Evolutionary conservation across 176 grass and related monocot genomes (phyloP).

Genomic region (Cocos nucifera): DNA sequence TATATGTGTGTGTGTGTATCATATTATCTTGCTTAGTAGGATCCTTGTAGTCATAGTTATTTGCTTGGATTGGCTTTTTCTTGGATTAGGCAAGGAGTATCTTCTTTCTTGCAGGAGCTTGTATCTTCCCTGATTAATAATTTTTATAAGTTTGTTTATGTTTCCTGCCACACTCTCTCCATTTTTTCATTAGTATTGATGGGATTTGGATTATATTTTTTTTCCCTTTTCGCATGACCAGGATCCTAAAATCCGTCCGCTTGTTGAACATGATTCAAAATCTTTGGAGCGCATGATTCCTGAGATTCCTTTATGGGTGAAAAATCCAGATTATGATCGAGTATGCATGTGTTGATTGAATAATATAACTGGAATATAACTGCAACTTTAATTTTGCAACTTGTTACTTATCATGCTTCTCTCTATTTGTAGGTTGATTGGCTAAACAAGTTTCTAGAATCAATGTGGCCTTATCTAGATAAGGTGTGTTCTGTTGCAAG

Average conservation of each 20-base stretch:
- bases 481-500: conserved; percentile 44
- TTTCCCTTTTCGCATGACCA: conserved; percentile 15
- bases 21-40: no score
- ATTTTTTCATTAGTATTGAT: conserved; percentile 8
- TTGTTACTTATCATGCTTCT: conserved; percentile 6
- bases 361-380: neutral
- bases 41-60: no score
- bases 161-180: no score
- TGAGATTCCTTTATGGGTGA: conserved; percentile 96
- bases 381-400: neutral
- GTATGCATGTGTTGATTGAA: conserved; percentile 29
- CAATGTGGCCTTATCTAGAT: conserved; percentile 91
- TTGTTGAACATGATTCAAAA: conserved; percentile 68
- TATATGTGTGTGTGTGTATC: no score
- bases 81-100: no score
- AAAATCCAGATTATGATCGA: conserved; percentile 93
- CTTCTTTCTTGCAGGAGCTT: no score
- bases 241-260: conserved; percentile 53
- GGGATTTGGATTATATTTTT: neutral
- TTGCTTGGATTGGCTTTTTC: no score
- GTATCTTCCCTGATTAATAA: no score
- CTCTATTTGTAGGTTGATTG: conserved; percentile 69
- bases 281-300: conserved; percentile 73
- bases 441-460: conserved; percentile 82
- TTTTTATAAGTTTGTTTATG: no score